Base-by-base conservation (phyloP, 306 rosid species). In the Ziziphus jujuba region DNA sequence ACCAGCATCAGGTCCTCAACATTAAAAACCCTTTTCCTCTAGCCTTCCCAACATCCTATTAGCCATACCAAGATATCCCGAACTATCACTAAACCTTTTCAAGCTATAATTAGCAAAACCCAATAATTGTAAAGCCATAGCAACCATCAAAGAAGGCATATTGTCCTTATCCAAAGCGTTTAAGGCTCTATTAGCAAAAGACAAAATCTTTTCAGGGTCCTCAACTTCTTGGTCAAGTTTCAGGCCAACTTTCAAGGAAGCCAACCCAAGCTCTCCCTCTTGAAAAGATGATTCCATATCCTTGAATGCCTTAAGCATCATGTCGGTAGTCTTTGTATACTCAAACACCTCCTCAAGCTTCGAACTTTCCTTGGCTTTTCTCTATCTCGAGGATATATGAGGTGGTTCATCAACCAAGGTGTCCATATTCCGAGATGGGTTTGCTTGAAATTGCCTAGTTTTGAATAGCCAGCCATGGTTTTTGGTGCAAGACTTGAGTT, bases 221-320 rank as follows among this genome's bases (percentile, higher is more conserved):
- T 89, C 95, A 66, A 89, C 97, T 79, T 87, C 91, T 17, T 80
- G 97, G 61, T 92, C 96, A 51, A 92, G 81, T 82, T 83, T 92
- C 40, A 89, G 87, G 52, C 95, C 98, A 72, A 92, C 61, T 70
- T 92, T 87, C 75, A 92, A 65, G 61, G 92, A 63, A 80, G 93
- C 96, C 84, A 87, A 75, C 16, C 89, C 96, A 8, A 92, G 91
- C 50, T 89, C 93, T 49, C 75, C 69, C 69, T 89, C 97, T 6
- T 78, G 82, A 40, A 84, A 89, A 64, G 64, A 76, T 5, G 75
- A 63, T 67, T 92, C 89, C 96, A 92, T 92, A 24, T 79, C 81
- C 61, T 82, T 76, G 78, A 92, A 92, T 3, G 86, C 75, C 33
- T 49, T 72, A 63, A 90, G 71, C 96, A 89, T 89, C 74, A 85